Conservation (phyloP, 305 asterid species). For the Fraxinus velutina region DNA sequence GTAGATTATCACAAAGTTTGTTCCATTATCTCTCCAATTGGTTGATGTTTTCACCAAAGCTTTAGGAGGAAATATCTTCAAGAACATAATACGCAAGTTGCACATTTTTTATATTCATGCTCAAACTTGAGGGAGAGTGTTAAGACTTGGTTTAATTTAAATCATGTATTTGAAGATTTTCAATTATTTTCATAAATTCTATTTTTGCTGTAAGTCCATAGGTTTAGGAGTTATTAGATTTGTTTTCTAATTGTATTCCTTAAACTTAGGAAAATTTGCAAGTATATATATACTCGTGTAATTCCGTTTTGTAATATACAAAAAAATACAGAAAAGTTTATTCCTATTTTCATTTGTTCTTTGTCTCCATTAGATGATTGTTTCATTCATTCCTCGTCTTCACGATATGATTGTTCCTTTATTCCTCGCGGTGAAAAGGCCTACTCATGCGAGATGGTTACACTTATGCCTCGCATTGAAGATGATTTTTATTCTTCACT, state of each 20-base stretch:
- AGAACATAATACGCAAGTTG: neutral
- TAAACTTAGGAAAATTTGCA: neutral
- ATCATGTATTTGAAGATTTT: neutral
- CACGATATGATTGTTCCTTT: neutral
- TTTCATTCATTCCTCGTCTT: neutral
- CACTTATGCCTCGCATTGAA: neutral
- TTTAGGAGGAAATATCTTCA: neutral
- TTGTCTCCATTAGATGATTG: neutral
- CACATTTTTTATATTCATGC: neutral
- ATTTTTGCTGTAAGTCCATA: neutral
- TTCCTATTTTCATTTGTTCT: neutral
- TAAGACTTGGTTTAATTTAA: neutral
- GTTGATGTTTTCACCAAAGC: neutral
- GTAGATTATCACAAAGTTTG: neutral
- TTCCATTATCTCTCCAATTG: neutral
- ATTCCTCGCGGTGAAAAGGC: neutral
- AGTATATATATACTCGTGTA: neutral
- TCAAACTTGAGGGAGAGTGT: neutral
- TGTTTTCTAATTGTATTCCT: neutral
- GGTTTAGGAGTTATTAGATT: neutral
- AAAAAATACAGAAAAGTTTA: too few relatives aligned
- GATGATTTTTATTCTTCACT: neutral
- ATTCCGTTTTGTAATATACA: neutral
- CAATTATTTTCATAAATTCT: neutral
- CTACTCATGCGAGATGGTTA: neutral